These are phyloP conservation scores for Fusarium mexicanum DNA, from an alignment of 2,329 filamentous ascomycete genomes.

Conservation along the genomic window DNA sequence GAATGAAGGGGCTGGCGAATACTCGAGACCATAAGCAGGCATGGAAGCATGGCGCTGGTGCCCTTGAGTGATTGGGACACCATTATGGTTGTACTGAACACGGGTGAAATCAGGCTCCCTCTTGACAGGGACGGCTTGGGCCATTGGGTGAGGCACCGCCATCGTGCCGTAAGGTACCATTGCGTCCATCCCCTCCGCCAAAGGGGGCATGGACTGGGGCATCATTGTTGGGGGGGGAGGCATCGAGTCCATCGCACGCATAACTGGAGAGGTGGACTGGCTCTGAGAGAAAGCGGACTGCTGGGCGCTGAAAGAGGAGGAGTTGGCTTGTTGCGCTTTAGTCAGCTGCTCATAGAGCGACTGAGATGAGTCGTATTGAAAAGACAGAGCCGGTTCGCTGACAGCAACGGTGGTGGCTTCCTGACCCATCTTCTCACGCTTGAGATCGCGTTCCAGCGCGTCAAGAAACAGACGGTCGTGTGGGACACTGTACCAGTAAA, in stretches of 20 bases:
- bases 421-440: conserved; percentile 99
- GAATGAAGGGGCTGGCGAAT: conserved; percentile 96
- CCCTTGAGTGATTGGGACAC: conserved; percentile 81
- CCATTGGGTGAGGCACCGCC: conserved; percentile 73
- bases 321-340: conserved; percentile 98
- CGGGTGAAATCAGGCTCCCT: conserved; percentile 85
- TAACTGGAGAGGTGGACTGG: conserved; percentile 87
- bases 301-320: conserved; percentile 92
- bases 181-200: conserved; percentile 73
- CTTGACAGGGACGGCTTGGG: conserved; percentile 79
- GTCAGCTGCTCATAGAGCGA: conserved; percentile 99
- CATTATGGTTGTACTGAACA: conserved; percentile 91
- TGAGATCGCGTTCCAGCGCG: conserved; percentile 94
- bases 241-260: conserved; percentile 93
- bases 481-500: conserved; percentile 99
- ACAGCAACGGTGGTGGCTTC: conserved; percentile 97
- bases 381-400: conserved; percentile 95
- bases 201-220: conserved; percentile 64
- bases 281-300: conserved; percentile 75
- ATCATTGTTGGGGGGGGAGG: conserved; percentile 90
- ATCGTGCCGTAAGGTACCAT: conserved; percentile 77
- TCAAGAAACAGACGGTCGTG: conserved; percentile 98
- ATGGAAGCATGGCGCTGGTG: conserved; percentile 98
- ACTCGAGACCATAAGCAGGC: conserved; percentile 93
- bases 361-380: conserved; percentile 99